Conservation (phyloP, 2,329 filamentous ascomycete genomes). For the Pseudodiploospora longispora region DNA sequence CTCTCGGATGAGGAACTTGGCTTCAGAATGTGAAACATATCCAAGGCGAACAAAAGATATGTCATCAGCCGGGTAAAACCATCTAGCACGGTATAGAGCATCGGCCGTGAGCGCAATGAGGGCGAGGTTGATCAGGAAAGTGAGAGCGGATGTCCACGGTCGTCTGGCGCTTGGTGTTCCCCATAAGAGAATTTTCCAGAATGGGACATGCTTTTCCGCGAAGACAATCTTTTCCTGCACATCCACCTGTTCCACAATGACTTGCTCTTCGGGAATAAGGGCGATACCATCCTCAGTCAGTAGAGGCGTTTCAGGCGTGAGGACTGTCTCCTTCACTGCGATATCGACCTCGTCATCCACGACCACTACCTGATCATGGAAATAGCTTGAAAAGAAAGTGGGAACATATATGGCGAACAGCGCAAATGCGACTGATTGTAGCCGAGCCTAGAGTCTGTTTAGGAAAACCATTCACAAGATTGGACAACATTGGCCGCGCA, state of each 20-base stretch:
- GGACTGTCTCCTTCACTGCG: slow-evolving; percentile 38
- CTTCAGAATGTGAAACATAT: slow-evolving; percentile 73
- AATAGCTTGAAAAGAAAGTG: slow-evolving; percentile 52
- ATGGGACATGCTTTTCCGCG: slow-evolving; percentile 46
- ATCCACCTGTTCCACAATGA: slow-evolving; percentile 45
- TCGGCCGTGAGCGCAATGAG: slow-evolving; percentile 67
- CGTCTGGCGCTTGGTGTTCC: slow-evolving; percentile 71
- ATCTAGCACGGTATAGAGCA: slow-evolving; percentile 64
- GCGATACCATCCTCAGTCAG: slow-evolving; percentile 23
- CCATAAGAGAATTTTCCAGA: slow-evolving; percentile 60
- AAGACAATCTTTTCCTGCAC: slow-evolving; percentile 56
- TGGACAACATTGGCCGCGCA: background rate
- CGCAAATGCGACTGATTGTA: slow-evolving; percentile 49
- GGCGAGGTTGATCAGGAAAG: slow-evolving; percentile 63
- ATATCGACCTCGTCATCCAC: slow-evolving; percentile 55
- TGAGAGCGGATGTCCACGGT: slow-evolving; percentile 54
- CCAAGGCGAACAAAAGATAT: slow-evolving; percentile 82
- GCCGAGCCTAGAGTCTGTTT: slow-evolving; percentile 24
- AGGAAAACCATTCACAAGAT: slow-evolving; percentile 5
- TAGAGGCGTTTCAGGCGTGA: slow-evolving; percentile 18
- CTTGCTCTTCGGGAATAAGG: slow-evolving; percentile 21
- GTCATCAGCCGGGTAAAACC: slow-evolving; percentile 62
- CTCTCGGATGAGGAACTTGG: slow-evolving; percentile 77
- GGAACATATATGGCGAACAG: slow-evolving; percentile 59
- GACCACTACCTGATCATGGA: slow-evolving; percentile 48